phyloP scores from a whole-genome alignment of 2,329 filamentous ascomycete species.

The Chaetomium olivaceum region DNA sequence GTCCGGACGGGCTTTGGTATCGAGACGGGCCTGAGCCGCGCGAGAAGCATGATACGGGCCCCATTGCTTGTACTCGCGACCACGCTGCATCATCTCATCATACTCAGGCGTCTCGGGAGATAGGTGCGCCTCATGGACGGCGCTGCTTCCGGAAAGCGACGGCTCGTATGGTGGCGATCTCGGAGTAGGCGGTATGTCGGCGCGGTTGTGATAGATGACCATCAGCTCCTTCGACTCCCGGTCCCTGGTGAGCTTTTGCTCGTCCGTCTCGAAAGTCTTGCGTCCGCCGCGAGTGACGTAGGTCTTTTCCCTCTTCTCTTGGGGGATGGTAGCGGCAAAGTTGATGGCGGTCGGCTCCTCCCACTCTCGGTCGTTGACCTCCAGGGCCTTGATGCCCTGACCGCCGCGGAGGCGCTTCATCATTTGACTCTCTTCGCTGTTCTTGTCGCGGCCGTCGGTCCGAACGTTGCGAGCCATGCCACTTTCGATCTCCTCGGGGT shows the following conservation, averaged over 20 bases:
- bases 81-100: constrained; percentile 52
- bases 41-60: constrained; percentile 47
- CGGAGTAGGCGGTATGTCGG: constrained; percentile 58
- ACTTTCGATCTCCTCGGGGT: constrained; percentile 51
- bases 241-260: constrained; percentile 57
- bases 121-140: constrained; percentile 39
- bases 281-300: constrained; percentile 58
- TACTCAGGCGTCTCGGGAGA: constrained; percentile 47
- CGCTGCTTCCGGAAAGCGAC: constrained; percentile 27
- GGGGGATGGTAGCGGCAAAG: constrained; percentile 47
- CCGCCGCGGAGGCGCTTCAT: constrained; percentile 60
- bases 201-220: constrained; percentile 56
- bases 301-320: constrained; percentile 49
- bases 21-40: constrained; percentile 47
- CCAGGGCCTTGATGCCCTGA: constrained; percentile 42
- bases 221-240: constrained; percentile 62
- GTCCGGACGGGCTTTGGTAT: constrained; percentile 31
- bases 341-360: constrained; percentile 49
- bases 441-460: constrained; percentile 54
- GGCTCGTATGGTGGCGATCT: constrained; percentile 51
- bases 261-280: constrained; percentile 52
- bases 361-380: constrained; percentile 47
- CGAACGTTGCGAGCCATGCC: constrained; percentile 24
- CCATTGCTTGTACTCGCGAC: constrained; percentile 48
- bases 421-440: constrained; percentile 71